phyloP scores from a whole-genome alignment of 495 filamentous ascomycete species.

The Amphirosellinia nigrospora region DNA sequence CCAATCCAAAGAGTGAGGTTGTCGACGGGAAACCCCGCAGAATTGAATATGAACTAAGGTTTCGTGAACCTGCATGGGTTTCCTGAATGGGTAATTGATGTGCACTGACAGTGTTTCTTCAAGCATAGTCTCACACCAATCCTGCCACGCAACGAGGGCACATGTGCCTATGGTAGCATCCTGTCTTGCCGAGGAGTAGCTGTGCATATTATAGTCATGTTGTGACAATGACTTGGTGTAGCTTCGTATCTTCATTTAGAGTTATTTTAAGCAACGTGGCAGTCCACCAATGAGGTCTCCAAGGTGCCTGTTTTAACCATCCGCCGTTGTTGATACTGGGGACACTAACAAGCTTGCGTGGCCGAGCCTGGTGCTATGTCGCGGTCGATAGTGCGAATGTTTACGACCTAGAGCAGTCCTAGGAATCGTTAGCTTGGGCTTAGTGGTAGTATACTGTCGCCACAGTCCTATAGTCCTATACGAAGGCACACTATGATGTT shows the following conservation, averaged over 20 bases:
- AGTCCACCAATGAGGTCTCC: neutral
- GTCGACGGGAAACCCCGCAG: constrained; percentile 1
- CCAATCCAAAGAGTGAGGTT: neutral
- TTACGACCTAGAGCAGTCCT: neutral
- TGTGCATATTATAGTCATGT: neutral
- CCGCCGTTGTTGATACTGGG: neutral
- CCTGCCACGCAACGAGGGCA: neutral
- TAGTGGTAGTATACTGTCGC: neutral
- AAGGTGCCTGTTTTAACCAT: neutral
- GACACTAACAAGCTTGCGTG: neutral
- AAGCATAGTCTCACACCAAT: neutral
- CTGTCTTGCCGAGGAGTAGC: neutral
- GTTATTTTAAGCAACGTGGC: constrained; percentile 10
- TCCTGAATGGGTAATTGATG: constrained; percentile 7
- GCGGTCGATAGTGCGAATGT: neutral
- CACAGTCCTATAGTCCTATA: neutral
- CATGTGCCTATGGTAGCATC: neutral
- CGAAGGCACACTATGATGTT: neutral
- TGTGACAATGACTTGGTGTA: neutral
- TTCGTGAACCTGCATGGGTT: constrained; percentile 18
- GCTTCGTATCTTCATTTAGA: constrained; percentile 4
- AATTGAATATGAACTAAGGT: constrained; percentile 12
- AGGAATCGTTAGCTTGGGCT: neutral
- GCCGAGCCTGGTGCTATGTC: neutral
- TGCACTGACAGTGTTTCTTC: neutral